Evolutionary conservation across 75 land plant genomes (phyloP).

Genomic region (Pinus taeda): DNA sequence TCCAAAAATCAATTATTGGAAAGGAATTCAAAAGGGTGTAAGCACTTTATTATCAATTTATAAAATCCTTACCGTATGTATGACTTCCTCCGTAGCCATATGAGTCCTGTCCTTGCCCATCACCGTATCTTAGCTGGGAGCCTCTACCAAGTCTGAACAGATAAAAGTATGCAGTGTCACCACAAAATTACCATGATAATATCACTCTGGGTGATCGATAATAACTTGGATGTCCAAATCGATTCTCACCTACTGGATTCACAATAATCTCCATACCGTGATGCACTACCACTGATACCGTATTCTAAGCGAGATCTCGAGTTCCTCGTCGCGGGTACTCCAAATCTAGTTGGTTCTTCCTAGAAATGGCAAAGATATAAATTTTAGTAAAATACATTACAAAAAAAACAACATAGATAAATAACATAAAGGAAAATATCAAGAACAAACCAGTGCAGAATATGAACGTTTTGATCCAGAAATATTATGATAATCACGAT

Average conservation of each 20-base stretch:
- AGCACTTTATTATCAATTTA: too few species aligned
- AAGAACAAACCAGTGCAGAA: conserved; percentile 36
- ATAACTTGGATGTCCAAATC: too few species aligned
- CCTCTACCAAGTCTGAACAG: not conserved
- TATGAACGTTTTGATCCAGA: conserved; percentile 70
- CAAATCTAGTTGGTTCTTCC: conserved; percentile 58
- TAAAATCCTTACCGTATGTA: too few species aligned
- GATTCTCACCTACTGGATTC: conserved; percentile 16
- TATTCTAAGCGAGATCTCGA: conserved; percentile 66
- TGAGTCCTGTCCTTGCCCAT: too few species aligned
- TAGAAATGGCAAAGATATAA: conserved; percentile 5
- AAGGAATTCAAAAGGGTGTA: too few species aligned
- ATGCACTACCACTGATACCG: conserved; percentile 35
- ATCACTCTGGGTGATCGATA: too few species aligned
- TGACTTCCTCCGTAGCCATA: too few species aligned
- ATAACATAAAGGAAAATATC: not conserved
- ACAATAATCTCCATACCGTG: conserved; percentile 55
- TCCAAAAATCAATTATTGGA: not conserved
- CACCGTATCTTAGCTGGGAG: too few species aligned
- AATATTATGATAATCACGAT: conserved; percentile 53
- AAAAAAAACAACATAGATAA: not conserved
- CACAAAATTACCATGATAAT: too few species aligned
- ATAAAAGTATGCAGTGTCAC: not conserved
- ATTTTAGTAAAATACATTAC: not conserved
- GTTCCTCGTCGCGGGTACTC: conserved; percentile 42